Evolutionary conservation across 2,329 filamentous ascomycete genomes (phyloP).

Genomic region (Nemania diffusa): DNA sequence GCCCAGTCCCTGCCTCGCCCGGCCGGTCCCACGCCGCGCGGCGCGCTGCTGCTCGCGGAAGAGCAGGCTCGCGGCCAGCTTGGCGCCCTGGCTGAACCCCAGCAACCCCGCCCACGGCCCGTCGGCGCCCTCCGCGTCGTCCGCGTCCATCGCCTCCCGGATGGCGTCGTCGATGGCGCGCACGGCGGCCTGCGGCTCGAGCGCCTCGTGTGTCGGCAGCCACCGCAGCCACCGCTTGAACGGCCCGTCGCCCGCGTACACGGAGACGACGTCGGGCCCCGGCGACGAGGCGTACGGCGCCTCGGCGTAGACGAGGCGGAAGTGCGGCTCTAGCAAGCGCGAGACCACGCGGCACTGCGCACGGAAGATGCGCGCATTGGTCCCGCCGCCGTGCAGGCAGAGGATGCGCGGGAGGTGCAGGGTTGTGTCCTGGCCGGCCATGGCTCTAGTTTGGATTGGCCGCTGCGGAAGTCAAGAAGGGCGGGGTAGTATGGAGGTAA

Average conservation of each 20-base stretch:
- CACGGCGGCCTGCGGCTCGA: constrained; percentile 56
- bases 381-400: constrained; percentile 83
- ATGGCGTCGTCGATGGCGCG: constrained; percentile 55
- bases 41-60: constrained; percentile 68
- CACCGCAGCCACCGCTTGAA: constrained; percentile 73
- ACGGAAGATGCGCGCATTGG: constrained; percentile 75
- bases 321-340: constrained; percentile 61
- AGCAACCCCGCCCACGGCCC: constrained; percentile 70
- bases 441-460: constrained; percentile 7
- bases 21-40: constrained; percentile 20
- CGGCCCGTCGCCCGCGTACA: constrained; percentile 73
- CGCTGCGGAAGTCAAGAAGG: too few relatives aligned
- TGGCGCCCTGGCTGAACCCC: constrained; percentile 75
- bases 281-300: constrained; percentile 72
- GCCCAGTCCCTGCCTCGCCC: background rate
- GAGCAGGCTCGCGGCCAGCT: constrained; percentile 68
- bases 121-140: constrained; percentile 60
- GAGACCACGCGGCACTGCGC: constrained; percentile 70
- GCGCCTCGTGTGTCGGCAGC: constrained; percentile 62
- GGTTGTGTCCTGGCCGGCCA: constrained; percentile 35
- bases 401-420: constrained; percentile 71
- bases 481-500: background rate
- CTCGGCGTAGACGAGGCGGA: constrained; percentile 78
- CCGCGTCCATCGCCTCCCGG: constrained; percentile 60
- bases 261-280: constrained; percentile 69